Base-by-base conservation (phyloP, 495 filamentous ascomycete genomes). In the Lentithecium fluviatile region DNA sequence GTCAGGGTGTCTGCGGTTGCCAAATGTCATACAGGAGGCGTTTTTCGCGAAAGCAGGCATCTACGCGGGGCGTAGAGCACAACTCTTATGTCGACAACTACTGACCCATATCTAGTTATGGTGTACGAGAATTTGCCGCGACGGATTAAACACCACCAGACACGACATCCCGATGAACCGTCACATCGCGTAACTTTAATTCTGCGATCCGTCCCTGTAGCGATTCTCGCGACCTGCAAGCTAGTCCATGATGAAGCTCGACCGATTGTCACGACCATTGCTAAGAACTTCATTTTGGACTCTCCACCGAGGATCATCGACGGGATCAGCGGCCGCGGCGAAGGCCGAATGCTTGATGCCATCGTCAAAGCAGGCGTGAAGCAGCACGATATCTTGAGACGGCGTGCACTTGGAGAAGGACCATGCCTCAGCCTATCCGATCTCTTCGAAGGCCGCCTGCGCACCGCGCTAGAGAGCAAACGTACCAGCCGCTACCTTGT, bases 221-320 rank as follows among this genome's bases (percentile, higher is more conserved):
- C 40, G 40, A 15, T 43, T 6, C 40, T 43, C 15, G 40, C 40
- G 40, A 43, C 40, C 6, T 43, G 40, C 19, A 43, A 43, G 40
- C 40, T 43, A 5, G 40, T 43, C 6, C 40, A 43, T 13, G 40
- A 43, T 43, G 40, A 43, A 13, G 40, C 40, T n/a, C 13, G 40
- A 20, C 4, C 13, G 5, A 43, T 43, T 20, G 40, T 43, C 6
- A 20, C 13, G 15, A 43, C 13, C 6, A 5, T 43, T 3, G 40
- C 40, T 15, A 43, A 43, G 40, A 13, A 43, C 15, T 43, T 43
- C 40, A 43, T 43, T 43, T 43, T 43, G 40, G 40, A 43, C 19
- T 15, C 40, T 13, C 40, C 40, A 20, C 40, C 40, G 19, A 43
- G 40, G 40, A 43, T 43, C 13, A 43, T 43, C 40, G 40, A 43